Base-by-base conservation (phyloP, 192 early-diverging fungal species). In the Coemansia sp. region DNA sequence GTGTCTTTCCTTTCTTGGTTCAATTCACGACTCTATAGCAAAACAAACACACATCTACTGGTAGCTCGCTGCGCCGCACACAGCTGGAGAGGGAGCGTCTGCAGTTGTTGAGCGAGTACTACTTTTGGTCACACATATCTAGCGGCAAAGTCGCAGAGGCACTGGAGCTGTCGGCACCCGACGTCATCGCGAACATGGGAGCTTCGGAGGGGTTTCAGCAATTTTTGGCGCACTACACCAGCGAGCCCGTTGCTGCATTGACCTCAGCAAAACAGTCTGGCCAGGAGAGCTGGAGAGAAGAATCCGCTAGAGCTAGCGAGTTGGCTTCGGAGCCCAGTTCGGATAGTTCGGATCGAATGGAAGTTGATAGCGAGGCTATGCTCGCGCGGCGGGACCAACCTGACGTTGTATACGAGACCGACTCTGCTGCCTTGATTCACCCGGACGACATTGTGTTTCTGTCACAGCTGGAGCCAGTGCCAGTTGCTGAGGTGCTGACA, bases 361-460 rank as follows among this genome's bases (percentile, higher is more conserved):
- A 76, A 1, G 41, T 76, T 28, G 69, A 77, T 47, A 61, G 36
- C 16, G 48, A 41, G 25, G 4, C 13, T 55, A 55, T 55, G 14
- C 26, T 6, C 52, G 7, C 21, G 26, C 52, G 6, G 0, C 52
- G n/a, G 26, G 26, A 5, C 16, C 26, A 31, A 14, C 52, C 52
- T 14, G 52, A 55, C 26, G 14, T 55, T 55, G 52, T 55, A n/a
- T 55, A 55, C 26, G 52, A 55, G 3, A 65, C n/a, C 33, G 53
- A 65, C 14, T 50, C 47, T 31, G 36, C 37, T 6, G 14, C 34
- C 8, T n/a, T 69, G 28, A 39, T 65, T 12, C 76, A 77, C 31
- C 76, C 76, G 1, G 62, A 72, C 41, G 70, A 77, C 9, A 48
- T 77, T 43, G 69, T 77, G 21, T 77, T 77, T 43, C 55, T 72